phyloP scores from a whole-genome alignment of 1,284 basidiomycete species.

The Trametes versicolor region DNA sequence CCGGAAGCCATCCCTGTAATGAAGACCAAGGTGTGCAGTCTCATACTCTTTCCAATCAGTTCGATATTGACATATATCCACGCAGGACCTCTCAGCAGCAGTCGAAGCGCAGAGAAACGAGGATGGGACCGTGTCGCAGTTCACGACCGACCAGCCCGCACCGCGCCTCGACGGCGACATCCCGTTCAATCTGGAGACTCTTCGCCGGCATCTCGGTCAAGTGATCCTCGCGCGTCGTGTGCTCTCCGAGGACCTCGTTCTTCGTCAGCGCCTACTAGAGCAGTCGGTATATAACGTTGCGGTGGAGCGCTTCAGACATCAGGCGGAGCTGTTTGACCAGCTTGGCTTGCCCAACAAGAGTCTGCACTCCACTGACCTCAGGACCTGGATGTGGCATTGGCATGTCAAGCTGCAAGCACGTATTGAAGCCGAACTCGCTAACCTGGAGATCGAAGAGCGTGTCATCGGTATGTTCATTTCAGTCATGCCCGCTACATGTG shows the following conservation, averaged over 20 bases:
- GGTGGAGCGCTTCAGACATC: conserved; percentile 73
- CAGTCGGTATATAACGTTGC: conserved; percentile 88
- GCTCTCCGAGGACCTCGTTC: conserved; percentile 70
- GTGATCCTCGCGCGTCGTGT: conserved; percentile 71
- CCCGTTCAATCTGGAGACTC: conserved; percentile 78
- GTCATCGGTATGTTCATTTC: conserved; percentile 23
- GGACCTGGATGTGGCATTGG: conserved; percentile 92
- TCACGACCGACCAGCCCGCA: conserved; percentile 35
- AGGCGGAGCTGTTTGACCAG: conserved; percentile 67
- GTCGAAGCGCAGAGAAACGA: conserved; percentile 36
- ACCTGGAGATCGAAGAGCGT: conserved; percentile 55
- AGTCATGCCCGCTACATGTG: no score
- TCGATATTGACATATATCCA: not conserved
- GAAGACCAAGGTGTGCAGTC: conserved; percentile 41
- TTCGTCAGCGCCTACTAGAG: conserved; percentile 87
- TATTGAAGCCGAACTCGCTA: conserved; percentile 65
- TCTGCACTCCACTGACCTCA: conserved; percentile 67
- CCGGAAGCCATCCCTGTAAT: conserved; percentile 68
- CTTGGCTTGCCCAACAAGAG: conserved; percentile 62
- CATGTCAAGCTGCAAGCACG: conserved; percentile 68
- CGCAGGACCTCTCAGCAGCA: conserved; percentile 6
- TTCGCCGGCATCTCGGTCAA: conserved; percentile 72
- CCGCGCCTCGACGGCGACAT: conserved; percentile 49
- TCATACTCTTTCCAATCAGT: not conserved
- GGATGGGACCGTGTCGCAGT: conserved; percentile 30